A percentile compares a stretch with the other conserved stretches of the same genome.
These are phyloP conservation scores for Claviceps spartinae DNA, from an alignment of 2,329 filamentous ascomycete species.

Conservation along the genomic window DNA sequence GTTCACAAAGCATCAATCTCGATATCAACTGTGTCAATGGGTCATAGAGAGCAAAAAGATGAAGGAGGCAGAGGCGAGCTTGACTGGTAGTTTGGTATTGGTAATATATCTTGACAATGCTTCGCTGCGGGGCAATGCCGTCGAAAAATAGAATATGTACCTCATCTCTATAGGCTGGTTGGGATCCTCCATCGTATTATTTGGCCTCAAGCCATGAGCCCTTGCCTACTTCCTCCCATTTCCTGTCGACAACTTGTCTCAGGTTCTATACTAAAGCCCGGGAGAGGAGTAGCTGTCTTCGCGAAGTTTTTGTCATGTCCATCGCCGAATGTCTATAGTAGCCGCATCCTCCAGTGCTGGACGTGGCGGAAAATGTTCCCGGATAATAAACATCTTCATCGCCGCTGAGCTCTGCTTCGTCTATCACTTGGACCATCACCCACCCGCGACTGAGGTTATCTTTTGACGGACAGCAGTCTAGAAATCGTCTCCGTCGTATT, in stretches of 20 bases:
- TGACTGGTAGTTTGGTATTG: background rate
- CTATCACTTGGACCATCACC: slow-evolving; percentile 4
- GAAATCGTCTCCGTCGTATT: background rate
- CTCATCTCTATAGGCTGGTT: background rate
- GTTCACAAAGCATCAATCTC: background rate
- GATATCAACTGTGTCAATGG: background rate
- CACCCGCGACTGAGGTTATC: slow-evolving; percentile 6
- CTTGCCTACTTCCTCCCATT: background rate
- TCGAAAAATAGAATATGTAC: background rate
- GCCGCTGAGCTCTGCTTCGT: background rate
- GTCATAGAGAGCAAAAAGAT: background rate
- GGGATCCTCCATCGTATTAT: background rate
- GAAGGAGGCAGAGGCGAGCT: background rate
- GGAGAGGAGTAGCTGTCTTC: background rate
- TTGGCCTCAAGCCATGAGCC: background rate
- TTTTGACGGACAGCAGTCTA: background rate
- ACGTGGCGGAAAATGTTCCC: background rate
- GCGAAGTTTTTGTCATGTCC: background rate
- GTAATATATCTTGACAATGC: background rate
- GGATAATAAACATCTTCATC: background rate
- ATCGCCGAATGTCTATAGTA: background rate
- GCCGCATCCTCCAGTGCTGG: background rate
- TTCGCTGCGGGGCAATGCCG: background rate
- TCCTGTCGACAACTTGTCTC: background rate
- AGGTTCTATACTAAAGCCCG: background rate